Evolutionary conservation across 352 stramenopile genomes (phyloP).

Genomic region (Phytophthora colocasiae): DNA sequence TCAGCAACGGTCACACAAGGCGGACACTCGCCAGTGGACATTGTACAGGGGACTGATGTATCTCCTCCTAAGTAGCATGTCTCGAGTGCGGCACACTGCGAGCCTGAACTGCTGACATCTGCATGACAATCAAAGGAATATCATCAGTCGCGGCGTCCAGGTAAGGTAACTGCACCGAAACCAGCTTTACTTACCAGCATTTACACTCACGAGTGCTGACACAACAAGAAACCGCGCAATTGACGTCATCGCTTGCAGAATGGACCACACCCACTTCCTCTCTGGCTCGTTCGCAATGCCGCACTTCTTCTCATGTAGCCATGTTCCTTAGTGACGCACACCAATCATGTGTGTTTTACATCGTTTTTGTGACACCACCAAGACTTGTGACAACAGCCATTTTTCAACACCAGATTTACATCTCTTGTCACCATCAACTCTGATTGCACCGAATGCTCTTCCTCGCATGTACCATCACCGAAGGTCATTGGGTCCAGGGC

Average conservation of each 20-base stretch:
- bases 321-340: slow-evolving; percentile 1
- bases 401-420: neutral
- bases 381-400: neutral
- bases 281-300: neutral
- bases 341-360: neutral
- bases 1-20: slow-evolving; percentile 43
- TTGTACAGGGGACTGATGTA: slow-evolving; percentile 22
- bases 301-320: slow-evolving; percentile 1
- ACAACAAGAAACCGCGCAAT: neutral
- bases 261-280: neutral
- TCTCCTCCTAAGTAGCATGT: slow-evolving; percentile 42
- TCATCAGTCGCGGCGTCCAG: neutral
- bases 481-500: neutral
- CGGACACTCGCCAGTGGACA: slow-evolving; percentile 37
- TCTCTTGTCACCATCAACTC: slow-evolving; percentile 1
- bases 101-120: neutral
- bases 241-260: neutral
- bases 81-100: slow-evolving; percentile 8
- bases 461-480: neutral
- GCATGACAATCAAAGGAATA: neutral
- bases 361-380: neutral
- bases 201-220: neutral
- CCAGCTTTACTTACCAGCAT: neutral
- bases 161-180: neutral
- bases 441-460: slow-evolving; percentile 5